A percentile compares a stretch with the other conserved stretches of the same genome.
Evolutionary conservation across 208 protist genomes (phyloP).

Genomic region (Trichomonas gallinae): DNA sequence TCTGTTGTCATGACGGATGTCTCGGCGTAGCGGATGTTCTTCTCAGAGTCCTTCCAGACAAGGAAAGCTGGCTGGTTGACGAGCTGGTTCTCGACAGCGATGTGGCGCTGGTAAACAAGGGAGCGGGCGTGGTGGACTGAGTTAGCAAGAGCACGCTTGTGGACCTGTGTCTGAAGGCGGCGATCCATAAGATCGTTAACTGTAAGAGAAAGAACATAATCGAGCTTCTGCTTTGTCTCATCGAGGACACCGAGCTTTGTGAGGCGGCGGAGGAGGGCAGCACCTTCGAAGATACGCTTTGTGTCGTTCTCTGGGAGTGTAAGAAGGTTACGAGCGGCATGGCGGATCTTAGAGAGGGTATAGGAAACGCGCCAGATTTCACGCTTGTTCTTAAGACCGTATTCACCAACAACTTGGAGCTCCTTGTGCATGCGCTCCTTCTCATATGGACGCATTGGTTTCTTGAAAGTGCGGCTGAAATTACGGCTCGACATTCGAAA

Average conservation of each 20-base stretch:
- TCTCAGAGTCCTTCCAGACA: not conserved
- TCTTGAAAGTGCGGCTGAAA: constrained; percentile 80
- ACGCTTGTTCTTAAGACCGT: constrained; percentile 90
- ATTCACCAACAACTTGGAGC: constrained; percentile 96
- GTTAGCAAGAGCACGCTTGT: constrained; percentile 91
- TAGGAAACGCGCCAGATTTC: constrained; percentile 96
- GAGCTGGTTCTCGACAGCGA: constrained; percentile 43
- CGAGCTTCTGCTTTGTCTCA: constrained; percentile 92
- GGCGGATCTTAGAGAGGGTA: constrained; percentile 93
- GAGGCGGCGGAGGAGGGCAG: constrained; percentile 93
- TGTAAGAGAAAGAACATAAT: constrained; percentile 97
- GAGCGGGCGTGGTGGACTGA: constrained; percentile 99
- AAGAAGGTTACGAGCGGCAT: constrained; percentile 89
- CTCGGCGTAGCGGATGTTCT: not conserved
- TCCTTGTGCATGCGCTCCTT: constrained; percentile 98
- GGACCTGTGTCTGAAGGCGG: constrained; percentile 95
- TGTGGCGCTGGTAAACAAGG: constrained; percentile 96
- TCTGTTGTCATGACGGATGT: not conserved
- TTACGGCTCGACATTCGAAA: constrained; percentile 53
- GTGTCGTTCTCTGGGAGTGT: constrained; percentile 92
- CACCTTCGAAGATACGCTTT: constrained; percentile 85
- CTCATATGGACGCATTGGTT: constrained; percentile 96
- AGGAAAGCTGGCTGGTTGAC: constrained; percentile 17
- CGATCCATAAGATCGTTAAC: constrained; percentile 96
- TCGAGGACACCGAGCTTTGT: constrained; percentile 90